These are phyloP conservation scores for Uncinocarpus reesii DNA, from an alignment of 2,329 filamentous ascomycete species.

Conservation along the genomic window DNA sequence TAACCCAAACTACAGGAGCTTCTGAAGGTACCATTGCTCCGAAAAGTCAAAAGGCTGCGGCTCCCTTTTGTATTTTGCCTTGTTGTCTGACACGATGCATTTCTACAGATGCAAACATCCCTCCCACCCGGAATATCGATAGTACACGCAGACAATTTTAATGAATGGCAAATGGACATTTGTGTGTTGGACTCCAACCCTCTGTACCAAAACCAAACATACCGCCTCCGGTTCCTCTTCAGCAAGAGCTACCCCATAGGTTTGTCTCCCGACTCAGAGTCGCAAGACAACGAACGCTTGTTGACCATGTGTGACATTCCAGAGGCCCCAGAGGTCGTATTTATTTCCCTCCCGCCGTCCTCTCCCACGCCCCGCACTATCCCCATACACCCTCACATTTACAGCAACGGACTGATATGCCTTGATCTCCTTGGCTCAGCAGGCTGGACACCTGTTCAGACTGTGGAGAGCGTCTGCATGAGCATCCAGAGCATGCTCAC, in stretches of 20 bases:
- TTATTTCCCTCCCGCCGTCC: constrained; percentile 49
- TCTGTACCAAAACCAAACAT: constrained; percentile 68
- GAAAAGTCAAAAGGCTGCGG: background rate
- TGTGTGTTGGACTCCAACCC: constrained; percentile 82
- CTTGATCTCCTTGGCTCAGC: constrained; percentile 79
- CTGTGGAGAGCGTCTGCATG: constrained; percentile 93
- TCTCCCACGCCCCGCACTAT: constrained; percentile 47
- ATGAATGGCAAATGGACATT: constrained; percentile 90
- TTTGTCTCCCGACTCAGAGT: constrained; percentile 32
- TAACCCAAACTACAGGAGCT: constrained; percentile 39
- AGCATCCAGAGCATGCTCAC: constrained; percentile 97
- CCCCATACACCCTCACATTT: constrained; percentile 94
- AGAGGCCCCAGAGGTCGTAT: constrained; percentile 94
- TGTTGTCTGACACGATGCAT: background rate
- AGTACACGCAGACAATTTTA: constrained; percentile 68
- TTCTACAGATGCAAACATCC: constrained; percentile 44
- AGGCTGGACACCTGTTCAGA: constrained; percentile 95
- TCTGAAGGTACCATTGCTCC: constrained; percentile 38
- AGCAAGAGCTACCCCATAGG: constrained; percentile 79
- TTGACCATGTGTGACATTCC: background rate
- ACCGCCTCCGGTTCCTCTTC: constrained; percentile 81
- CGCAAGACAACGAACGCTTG: background rate
- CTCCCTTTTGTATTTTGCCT: no score
- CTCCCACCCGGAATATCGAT: constrained; percentile 63
- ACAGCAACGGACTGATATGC: constrained; percentile 97